Evolutionary conservation across 2,329 filamentous ascomycete species (phyloP), one percentile per base, ranked within the genome.

Genomic region (Colletotrichum sp.): DNA sequence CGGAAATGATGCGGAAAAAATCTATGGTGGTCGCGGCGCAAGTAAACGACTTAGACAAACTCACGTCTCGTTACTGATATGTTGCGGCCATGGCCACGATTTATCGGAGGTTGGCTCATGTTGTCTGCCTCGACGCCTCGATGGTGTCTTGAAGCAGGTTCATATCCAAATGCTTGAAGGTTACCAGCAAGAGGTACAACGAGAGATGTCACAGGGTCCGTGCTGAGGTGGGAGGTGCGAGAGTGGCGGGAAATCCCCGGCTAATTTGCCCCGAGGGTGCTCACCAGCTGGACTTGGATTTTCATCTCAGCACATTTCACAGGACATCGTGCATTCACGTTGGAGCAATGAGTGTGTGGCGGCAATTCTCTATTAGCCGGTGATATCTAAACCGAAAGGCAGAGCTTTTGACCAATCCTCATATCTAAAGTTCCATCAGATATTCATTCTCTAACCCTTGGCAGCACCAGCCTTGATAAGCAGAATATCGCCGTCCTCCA

Each of bases 401-500:
- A 76, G 74, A 76, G 74, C 71, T 74, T 76, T 76, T 76, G 36
- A 75, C 71, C 74, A 65, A 65, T 72, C 73, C 64, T 60, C 67
- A 69, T 66, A 76, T 76, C 74, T 65, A 48, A 74, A 76, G n/a
- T 75, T 75, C 32, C 76, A 74, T 77, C 69, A 36, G 67, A 75
- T 71, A 77, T 65, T 77, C 52, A 55, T 67, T 72, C 72, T 66
- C 85, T 87, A 94, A 78, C 88, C 87, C 90, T 96, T 96, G 80
- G 94, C 94, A 68, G 94, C 94, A 87, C 94, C 94, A 36, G 94
- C 94, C 91, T 98, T 98, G 90, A 98, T 96, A 81, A 98, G 91
- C 80, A 98, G 84, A 80, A 93, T 93, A 79, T 93, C 95, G 66
- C 95, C 95, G 82, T 98, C 95, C 84, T 96, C 93, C 13, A 97